Conservation (phyloP, 1,284 basidiomycete genomes). For the Trichosporon faecale region DNA sequence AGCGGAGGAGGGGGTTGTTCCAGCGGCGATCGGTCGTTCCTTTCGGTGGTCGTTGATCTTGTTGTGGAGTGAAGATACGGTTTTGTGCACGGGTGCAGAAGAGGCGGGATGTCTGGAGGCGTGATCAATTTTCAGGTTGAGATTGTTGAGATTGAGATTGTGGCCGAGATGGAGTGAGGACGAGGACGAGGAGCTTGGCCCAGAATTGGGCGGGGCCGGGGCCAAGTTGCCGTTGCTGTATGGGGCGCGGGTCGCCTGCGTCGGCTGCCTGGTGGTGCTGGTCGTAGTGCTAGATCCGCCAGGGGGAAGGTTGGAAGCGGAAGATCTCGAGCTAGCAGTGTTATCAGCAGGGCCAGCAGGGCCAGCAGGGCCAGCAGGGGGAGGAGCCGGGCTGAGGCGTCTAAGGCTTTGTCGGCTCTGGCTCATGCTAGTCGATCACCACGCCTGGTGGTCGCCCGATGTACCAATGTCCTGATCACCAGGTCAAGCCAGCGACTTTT, state of each 20-base stretch:
- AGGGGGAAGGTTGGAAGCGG: neutral
- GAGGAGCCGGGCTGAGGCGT: constrained; percentile 7
- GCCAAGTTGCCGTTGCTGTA: neutral
- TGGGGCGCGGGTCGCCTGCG: neutral
- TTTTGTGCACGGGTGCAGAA: neutral
- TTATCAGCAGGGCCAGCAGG: neutral
- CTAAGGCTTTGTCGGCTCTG: constrained; percentile 7
- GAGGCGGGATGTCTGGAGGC: neutral
- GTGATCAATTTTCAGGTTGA: constrained; percentile 1
- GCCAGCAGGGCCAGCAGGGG: neutral
- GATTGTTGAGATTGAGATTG: neutral
- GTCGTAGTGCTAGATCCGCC: neutral
- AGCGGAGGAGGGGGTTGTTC: neutral
- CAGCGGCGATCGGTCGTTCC: constrained; percentile 3
- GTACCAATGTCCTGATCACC: neutral
- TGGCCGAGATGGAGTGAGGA: neutral
- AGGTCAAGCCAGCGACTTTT: neutral
- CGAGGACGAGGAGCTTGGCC: neutral
- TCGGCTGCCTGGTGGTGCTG: neutral
- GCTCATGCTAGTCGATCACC: neutral
- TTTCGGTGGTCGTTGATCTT: neutral
- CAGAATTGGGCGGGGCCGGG: neutral
- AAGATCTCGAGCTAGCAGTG: constrained; percentile 4
- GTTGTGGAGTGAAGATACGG: neutral
- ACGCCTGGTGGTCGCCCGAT: no score